Conservation (phyloP, 768 basidiomycete genomes). For the Sistotremastrum suecicum region DNA sequence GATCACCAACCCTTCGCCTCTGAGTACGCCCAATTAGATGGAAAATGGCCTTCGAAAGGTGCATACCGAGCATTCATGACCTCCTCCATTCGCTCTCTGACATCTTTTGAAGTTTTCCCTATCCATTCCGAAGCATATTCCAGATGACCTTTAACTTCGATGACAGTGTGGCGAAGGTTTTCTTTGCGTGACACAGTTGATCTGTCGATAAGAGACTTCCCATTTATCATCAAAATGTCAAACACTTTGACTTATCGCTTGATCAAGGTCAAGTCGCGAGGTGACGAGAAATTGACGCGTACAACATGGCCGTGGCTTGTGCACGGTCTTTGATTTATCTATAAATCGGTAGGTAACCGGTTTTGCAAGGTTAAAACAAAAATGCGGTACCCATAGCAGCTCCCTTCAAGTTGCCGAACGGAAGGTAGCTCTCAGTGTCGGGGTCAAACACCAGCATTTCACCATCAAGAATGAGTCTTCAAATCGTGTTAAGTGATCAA, state of each 20-base stretch:
- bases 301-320: constrained; percentile 86
- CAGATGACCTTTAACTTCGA: constrained; percentile 59
- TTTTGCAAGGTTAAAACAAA: background rate
- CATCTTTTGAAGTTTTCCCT: constrained; percentile 70
- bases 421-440: constrained; percentile 68
- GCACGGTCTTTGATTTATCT: constrained; percentile 61
- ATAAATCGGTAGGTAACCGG: background rate
- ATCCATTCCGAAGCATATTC: constrained; percentile 63
- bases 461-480: constrained; percentile 85
- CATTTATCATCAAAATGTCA: constrained; percentile 83
- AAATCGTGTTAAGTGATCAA: constrained; percentile 4
- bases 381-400: constrained; percentile 59
- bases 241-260: constrained; percentile 79
- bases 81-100: constrained; percentile 65
- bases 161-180: constrained; percentile 55
- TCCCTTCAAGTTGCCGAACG: constrained; percentile 89
- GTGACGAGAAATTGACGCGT: constrained; percentile 17
- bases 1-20: constrained; percentile 89
- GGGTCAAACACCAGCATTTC: constrained; percentile 99
- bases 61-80: constrained; percentile 52
- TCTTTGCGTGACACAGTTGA: constrained; percentile 66
- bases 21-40: constrained; percentile 9
- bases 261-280: background rate
- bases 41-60: background rate
- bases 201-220: constrained; percentile 58